Conservation (phyloP, 768 basidiomycete genomes). For the Solioccasus polychromus region DNA sequence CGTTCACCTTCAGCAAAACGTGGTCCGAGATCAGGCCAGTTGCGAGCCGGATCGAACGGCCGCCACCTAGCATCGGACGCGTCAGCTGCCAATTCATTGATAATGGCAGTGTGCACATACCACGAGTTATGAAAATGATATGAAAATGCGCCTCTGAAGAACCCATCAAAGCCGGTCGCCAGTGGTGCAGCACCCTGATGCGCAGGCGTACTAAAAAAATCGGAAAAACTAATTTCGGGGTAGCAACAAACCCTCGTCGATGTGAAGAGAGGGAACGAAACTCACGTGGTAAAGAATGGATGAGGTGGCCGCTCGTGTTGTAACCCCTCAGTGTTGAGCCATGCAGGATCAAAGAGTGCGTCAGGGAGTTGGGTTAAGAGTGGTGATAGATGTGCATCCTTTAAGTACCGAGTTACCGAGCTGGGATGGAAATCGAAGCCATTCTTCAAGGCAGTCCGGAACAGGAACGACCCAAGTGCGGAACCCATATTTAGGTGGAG, state of each 20-base stretch:
- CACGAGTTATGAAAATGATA: conserved; percentile 97
- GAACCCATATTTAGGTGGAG: conserved; percentile 91
- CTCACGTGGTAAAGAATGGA: conserved; percentile 86
- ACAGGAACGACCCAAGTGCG: conserved; percentile 88
- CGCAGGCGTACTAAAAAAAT: conserved; percentile 83
- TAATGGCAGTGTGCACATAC: conserved; percentile 48
- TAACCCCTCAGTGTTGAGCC: conserved; percentile 91
- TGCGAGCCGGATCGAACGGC: conserved; percentile 86
- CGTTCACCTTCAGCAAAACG: conserved; percentile 76
- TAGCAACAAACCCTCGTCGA: not conserved
- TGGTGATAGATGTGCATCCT: conserved; percentile 82
- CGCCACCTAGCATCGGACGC: conserved; percentile 76
- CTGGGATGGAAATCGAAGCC: conserved; percentile 96
- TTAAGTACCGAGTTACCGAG: conserved; percentile 87
- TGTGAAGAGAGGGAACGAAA: conserved; percentile 1
- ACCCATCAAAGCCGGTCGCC: conserved; percentile 89
- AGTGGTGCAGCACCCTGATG: conserved; percentile 77
- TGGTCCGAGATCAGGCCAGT: conserved; percentile 91
- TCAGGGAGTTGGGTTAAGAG: conserved; percentile 88
- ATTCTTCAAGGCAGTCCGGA: conserved; percentile 93
- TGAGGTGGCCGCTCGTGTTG: conserved; percentile 92
- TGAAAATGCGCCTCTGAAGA: conserved; percentile 93
- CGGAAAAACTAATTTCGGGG: conserved; percentile 52
- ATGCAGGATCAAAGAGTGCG: conserved; percentile 94
- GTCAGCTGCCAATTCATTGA: not conserved